Percentiles rank a stretch among this genome's conserved stretches.
phyloP scores from a whole-genome alignment of 2,329 filamentous ascomycete genomes.

The Zasmidium citrigriseum region DNA sequence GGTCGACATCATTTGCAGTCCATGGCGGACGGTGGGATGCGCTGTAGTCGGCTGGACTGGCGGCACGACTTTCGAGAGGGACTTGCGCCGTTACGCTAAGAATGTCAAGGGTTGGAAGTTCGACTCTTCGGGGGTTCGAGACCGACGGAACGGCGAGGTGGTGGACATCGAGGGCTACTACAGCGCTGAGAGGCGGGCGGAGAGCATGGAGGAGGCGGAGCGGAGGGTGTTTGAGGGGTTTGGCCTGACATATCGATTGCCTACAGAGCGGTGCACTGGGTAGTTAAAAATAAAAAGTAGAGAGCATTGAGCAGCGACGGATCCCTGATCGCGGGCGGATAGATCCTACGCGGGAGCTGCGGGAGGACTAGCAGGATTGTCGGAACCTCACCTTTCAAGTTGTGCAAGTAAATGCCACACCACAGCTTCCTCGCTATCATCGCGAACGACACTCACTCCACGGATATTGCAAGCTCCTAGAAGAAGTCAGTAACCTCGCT shows the following conservation, averaged over 20 bases:
- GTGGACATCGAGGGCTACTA: slow-evolving; percentile 76
- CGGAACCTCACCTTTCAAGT: no score
- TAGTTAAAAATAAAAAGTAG: no score
- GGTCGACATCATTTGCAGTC: slow-evolving; percentile 88
- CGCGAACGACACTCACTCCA: no score
- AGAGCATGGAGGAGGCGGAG: slow-evolving; percentile 71
- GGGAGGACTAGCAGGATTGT: no score
- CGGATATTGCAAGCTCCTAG: no score
- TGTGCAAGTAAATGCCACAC: no score
- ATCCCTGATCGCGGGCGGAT: not conserved
- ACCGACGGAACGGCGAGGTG: slow-evolving; percentile 67
- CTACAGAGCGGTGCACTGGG: slow-evolving; percentile 47
- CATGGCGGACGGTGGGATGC: slow-evolving; percentile 86
- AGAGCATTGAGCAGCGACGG: not conserved
- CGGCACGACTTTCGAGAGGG: slow-evolving; percentile 85
- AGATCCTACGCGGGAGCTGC: no score
- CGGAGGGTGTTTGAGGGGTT: slow-evolving; percentile 76
- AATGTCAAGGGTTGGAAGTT: slow-evolving; percentile 75
- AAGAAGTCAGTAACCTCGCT: no score
- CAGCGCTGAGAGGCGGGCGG: slow-evolving; percentile 55
- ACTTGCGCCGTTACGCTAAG: slow-evolving; percentile 79
- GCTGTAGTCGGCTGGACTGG: slow-evolving; percentile 83
- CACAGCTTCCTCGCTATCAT: no score
- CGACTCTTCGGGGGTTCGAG: slow-evolving; percentile 82
- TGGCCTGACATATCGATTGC: slow-evolving; percentile 55